phyloP scores from a whole-genome alignment of 2,329 filamentous ascomycete species.

The Monosporascus sp. region DNA sequence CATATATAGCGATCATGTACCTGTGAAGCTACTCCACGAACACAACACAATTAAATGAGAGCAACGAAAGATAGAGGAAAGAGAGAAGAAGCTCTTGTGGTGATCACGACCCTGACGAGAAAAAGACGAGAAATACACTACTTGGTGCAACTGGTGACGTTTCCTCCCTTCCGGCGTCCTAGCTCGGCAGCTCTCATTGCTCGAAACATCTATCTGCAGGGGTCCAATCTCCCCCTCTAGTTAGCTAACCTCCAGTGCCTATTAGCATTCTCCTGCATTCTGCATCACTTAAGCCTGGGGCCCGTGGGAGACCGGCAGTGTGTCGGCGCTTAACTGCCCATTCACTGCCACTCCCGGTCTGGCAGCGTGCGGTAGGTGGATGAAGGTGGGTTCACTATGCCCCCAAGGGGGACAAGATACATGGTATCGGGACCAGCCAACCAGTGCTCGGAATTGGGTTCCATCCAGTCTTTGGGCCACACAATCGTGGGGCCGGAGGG shows the following conservation, averaged over 20 bases:
- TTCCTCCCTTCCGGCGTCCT: no score
- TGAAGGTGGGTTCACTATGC: background rate
- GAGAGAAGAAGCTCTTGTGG: background rate
- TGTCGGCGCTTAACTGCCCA: slow-evolving; percentile 1
- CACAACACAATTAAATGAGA: background rate
- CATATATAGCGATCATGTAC: no score
- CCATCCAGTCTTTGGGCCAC: background rate
- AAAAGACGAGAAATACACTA: background rate
- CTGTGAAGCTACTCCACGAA: background rate
- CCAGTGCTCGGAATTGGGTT: background rate
- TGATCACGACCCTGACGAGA: background rate
- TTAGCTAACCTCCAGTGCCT: background rate
- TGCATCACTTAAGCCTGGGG: background rate
- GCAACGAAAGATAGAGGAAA: background rate
- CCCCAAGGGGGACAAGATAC: background rate
- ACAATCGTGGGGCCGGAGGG: no score
- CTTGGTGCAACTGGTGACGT: background rate
- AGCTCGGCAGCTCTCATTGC: background rate
- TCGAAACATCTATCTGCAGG: background rate
- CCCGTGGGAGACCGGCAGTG: no score
- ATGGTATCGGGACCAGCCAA: background rate
- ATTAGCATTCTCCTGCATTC: no score
- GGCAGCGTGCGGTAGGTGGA: background rate
- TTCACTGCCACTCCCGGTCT: background rate
- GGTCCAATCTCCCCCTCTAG: background rate